Evolutionary conservation across 805 yeast species (phyloP), one percentile per base, ranked within the genome.

Genomic region (Saturnispora zaruensis): DNA sequence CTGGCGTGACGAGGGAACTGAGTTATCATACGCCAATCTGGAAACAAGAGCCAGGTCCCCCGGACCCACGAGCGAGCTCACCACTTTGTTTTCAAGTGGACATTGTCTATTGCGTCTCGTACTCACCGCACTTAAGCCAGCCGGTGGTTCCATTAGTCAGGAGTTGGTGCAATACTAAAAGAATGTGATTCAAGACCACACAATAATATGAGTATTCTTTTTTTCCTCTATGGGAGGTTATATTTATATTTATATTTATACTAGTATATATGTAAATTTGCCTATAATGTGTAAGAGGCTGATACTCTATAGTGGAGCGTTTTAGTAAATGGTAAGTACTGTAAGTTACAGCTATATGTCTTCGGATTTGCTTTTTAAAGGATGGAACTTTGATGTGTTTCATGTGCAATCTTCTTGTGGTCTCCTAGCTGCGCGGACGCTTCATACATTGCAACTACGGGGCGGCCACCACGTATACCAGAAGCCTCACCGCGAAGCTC

Each of bases 361-460:
- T 25, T 7, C 5, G 7, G 32, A n/a, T n/a, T 28, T 6, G 32
- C 13, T 28, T 28, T 28, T 28, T 36, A 36, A 36, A 36, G 24
- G 13, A 36, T 20, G 8, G 40, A 36, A 20, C 40, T 36, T 20
- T 36, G 40, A 5, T 18, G 40, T 4, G 40, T 36, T 18, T 36
- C 40, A 6, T 18, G 36, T 40, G 21, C 40, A 7, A 36, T 11
- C 18, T 36, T 36, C 16, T 38, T 38, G 64, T 91, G 97, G 62
- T 90, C 97, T 1, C 83, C 79, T 0, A 96, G 96, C 63, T 90
- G 90, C 3, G 97, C 93, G 0, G 96, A 95, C 49, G 89, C 78
- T 66, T 91, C 98, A 64, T 90, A 91, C 20, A 86, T 61, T 0
- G 96, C 74, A 14, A 84, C 73, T 16, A 87, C 78, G 0, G 96